A percentile compares a stretch with the other conserved stretches of the same genome.
These are phyloP conservation scores for Exophiala dermatitidis DNA, from an alignment of 2,329 filamentous ascomycete genomes.

Conservation along the genomic window DNA sequence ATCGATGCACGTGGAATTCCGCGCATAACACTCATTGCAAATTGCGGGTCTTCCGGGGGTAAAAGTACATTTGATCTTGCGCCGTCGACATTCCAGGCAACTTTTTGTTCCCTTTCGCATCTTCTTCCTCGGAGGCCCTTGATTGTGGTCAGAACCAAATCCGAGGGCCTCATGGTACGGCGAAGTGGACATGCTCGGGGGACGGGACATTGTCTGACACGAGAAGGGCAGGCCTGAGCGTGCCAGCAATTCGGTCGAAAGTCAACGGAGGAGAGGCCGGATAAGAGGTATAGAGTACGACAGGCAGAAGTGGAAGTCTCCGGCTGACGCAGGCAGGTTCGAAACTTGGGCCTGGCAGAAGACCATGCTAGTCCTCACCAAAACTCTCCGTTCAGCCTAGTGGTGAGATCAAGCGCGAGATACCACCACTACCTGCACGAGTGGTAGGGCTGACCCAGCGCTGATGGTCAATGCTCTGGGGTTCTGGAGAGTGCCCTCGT, in stretches of 20 bases:
- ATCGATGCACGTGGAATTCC: slow-evolving; percentile 36
- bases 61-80: slow-evolving; percentile 40
- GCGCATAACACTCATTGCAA: slow-evolving; percentile 38
- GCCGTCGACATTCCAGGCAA: slow-evolving; percentile 38
- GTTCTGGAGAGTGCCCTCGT: too few relatives aligned
- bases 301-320: too few relatives aligned
- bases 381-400: too few relatives aligned
- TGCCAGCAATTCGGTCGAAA: slow-evolving; percentile 1
- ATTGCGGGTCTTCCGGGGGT: slow-evolving; percentile 30
- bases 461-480: too few relatives aligned
- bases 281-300: background rate
- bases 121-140: slow-evolving; percentile 36
- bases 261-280: background rate
- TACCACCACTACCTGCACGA: too few relatives aligned
- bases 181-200: slow-evolving; percentile 17
- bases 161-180: slow-evolving; percentile 18
- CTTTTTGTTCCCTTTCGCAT: slow-evolving; percentile 41
- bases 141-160: slow-evolving; percentile 24
- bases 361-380: too few relatives aligned
- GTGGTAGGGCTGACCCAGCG: too few relatives aligned
- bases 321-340: too few relatives aligned
- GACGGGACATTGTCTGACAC: slow-evolving; percentile 6
- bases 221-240: background rate
- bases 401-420: too few relatives aligned
- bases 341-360: too few relatives aligned